Evolutionary conservation across 73 alveolate genomes (phyloP).

Genomic region (Blepharisma stoltei): DNA sequence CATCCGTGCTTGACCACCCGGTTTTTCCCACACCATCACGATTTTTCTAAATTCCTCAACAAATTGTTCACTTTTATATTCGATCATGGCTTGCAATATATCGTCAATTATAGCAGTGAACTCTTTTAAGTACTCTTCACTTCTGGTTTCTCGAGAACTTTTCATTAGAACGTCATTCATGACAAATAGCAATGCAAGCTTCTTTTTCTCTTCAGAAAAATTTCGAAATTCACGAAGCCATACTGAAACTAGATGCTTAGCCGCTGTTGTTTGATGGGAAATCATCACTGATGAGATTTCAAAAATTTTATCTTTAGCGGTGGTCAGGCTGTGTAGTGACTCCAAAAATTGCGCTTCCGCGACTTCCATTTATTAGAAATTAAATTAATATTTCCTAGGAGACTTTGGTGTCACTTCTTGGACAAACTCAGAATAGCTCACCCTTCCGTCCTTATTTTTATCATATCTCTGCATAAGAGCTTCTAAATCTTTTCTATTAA

Average conservation of each 20-base stretch:
- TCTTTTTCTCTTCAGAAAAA: neutral
- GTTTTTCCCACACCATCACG: constrained; percentile 27
- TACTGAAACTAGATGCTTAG: constrained; percentile 3
- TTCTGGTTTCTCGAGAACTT: constrained; percentile 12
- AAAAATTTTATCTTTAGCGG: constrained; percentile 22
- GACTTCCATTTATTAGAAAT: neutral
- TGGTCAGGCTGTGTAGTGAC: neutral
- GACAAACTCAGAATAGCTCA: constrained; percentile 45
- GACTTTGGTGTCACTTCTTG: constrained; percentile 52
- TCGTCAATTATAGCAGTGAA: constrained; percentile 11
- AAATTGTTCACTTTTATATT: neutral
- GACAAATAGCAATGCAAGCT: constrained; percentile 20
- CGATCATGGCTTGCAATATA: neutral
- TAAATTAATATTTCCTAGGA: constrained; percentile 29
- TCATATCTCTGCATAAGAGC: constrained; percentile 41
- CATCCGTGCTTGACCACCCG: no score
- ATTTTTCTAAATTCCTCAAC: constrained; percentile 20
- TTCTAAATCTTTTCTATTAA: constrained; percentile 36
- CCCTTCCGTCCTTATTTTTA: constrained; percentile 44
- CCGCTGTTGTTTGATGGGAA: neutral
- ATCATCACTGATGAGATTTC: constrained; percentile 20
- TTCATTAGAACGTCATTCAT: constrained; percentile 15
- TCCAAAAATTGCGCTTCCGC: constrained; percentile 2
- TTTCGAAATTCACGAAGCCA: neutral
- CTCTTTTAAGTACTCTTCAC: constrained; percentile 20